Base-by-base conservation (phyloP, 2,329 filamentous ascomycete species). In the Zymoseptoria pseudotritici region DNA sequence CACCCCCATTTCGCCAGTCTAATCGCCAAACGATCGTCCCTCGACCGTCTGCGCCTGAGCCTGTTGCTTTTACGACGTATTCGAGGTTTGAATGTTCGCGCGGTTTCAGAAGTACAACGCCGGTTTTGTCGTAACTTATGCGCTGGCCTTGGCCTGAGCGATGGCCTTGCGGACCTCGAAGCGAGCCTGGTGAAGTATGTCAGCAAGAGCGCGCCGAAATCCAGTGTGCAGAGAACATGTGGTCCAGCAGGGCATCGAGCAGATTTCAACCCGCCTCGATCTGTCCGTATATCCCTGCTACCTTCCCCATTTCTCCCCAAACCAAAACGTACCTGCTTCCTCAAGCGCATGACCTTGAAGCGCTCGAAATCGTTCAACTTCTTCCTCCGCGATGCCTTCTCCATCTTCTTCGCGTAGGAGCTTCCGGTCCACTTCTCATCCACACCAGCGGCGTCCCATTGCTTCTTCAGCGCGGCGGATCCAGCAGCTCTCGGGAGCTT, bases 341-440 rank as follows among this genome's bases (percentile, higher is more conserved):
- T 95, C 82, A 97, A 85, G 81, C 93, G 88, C 86, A 97, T 85
- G 74, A 97, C 94, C 90, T 99, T 97, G 91, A 97, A 99, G 80
- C 94, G 89, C 85, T 99, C 94, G 78, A 99, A 99, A 86, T 99
- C 94, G 81, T 88, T 95, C 71, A 99, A 84, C 75, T 86, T 86
- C 83, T 88, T 89, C 84, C 94, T 89, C 83, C 90, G 89, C 80
- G 90, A 84, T 73, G 85, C 84, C 82, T 90, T 88, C 72, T 86
- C 86, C 77, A 89, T 86, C 86, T 91, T 92, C 90, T 99, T 94
- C 75, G 92, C 91, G 87, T 89, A 96, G 79, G 86, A 86, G 84
- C 86, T 92, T 82, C 90, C 84, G 77, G 87, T 86, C 89, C 91
- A 97, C 84, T 95, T 95, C 78, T 85, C 79, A 78, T 99, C 94